Evolutionary conservation across 73 alveolate species (phyloP).

Genomic region (Paramecium primaurelia): DNA sequence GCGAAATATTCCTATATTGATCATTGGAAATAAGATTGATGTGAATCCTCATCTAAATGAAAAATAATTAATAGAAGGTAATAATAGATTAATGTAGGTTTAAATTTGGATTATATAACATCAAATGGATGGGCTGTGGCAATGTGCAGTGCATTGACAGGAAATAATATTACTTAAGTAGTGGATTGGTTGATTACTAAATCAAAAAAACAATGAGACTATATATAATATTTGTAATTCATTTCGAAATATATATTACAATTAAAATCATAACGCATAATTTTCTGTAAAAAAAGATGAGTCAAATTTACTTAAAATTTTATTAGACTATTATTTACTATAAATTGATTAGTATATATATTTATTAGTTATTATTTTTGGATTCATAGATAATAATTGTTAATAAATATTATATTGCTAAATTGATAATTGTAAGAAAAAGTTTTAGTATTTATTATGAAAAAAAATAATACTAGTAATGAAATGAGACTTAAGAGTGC

Average conservation of each 20-base stretch:
- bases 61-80: slow-evolving; percentile 74
- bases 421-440: background rate
- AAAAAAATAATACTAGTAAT: background rate
- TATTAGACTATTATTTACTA: background rate
- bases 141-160: slow-evolving; percentile 81
- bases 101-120: slow-evolving; percentile 86
- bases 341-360: background rate
- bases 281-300: background rate
- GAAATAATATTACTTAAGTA: slow-evolving; percentile 80
- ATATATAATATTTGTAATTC: background rate
- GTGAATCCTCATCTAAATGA: slow-evolving; percentile 84
- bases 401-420: background rate
- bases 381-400: background rate
- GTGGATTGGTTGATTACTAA: slow-evolving; percentile 84
- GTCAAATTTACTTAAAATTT: too few relatives aligned
- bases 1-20: slow-evolving; percentile 78
- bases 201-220: slow-evolving; percentile 61
- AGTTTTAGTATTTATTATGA: background rate
- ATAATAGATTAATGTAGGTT: slow-evolving; percentile 50
- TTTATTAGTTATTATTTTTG: background rate
- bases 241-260: background rate
- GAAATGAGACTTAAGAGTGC: background rate
- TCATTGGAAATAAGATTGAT: slow-evolving; percentile 85
- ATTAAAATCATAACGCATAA: background rate
- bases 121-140: slow-evolving; percentile 89